A percentile compares a stretch with the other conserved stretches of the same genome.
Evolutionary conservation across 2,329 filamentous ascomycete species (phyloP).

Genomic region (Didymella glomerata): DNA sequence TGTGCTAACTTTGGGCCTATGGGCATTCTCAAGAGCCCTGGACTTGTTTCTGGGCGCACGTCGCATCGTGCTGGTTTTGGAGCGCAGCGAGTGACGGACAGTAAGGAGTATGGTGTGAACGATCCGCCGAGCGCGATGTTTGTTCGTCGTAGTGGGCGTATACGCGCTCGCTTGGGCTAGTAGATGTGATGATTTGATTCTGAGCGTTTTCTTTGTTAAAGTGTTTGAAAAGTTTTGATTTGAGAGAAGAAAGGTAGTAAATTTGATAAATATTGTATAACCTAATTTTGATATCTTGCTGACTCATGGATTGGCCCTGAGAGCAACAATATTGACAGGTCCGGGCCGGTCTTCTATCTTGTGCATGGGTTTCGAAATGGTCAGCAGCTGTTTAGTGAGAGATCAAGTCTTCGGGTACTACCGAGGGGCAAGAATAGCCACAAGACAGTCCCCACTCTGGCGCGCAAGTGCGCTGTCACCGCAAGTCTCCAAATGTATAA

Average conservation of each 20-base stretch:
- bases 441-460: neutral
- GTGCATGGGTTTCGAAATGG: neutral
- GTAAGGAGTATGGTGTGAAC: constrained; percentile 23
- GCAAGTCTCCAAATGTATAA: constrained; percentile 3
- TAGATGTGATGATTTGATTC: neutral
- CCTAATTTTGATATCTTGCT: neutral
- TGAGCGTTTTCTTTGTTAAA: neutral
- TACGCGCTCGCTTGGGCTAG: neutral
- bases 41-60: neutral
- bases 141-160: constrained; percentile 1
- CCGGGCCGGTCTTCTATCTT: neutral
- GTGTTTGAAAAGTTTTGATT: neutral
- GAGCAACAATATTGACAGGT: no score
- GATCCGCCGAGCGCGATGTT: constrained; percentile 27
- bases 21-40: constrained; percentile 13
- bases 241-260: neutral
- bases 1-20: neutral
- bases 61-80: constrained; percentile 24
- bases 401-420: neutral
- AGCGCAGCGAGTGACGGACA: constrained; percentile 27
- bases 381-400: neutral
- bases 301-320: neutral
- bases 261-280: neutral
- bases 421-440: constrained; percentile 6
- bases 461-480: constrained; percentile 14